Base-by-base conservation (phyloP, 306 rosid genomes). In the Vigna angularis region DNA sequence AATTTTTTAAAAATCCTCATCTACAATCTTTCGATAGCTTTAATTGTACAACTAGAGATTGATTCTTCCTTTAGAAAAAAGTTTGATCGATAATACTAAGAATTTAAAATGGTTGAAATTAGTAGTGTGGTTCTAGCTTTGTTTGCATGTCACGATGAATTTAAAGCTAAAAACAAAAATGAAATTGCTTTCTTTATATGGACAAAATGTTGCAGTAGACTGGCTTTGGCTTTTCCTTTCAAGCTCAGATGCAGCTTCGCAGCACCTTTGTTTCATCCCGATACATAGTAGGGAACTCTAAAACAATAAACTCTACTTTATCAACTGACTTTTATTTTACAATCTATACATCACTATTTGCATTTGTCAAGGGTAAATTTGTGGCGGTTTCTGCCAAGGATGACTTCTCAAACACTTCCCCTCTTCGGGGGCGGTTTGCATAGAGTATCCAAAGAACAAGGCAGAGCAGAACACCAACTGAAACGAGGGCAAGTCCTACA, bases 381-480 rank as follows among this genome's bases (percentile, higher is more conserved):
- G 85, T 47, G 63, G 58, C 58, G 50, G 36, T 18, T 67, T 79
- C 76, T 22, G 81, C 84, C 1, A 87, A 76, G 84, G 86, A 88
- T 76, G 85, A 85, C 74, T 86, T 86, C 69, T 18, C 96, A 88
- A 85, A 86, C 98, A 38, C 98, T 66, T 85, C 97, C 89, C 80
- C 92, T 90, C 89, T 86, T 87, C 36, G 84, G 90, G 91, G 91
- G 97, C 91, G 94, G 98, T 95, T 93, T 73, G 99, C 89, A 84
- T 88, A 93, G 48, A 95, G 93, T 72, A 91, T 76, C 99, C 99
- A 95, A 47, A 95, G 91, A 76, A 95, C 89, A 66, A 95, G 99
- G 64, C 98, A 93, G 63, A 95, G 91, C 81, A 95, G 74, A 48
- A 93, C 92, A 63, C 97, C 98, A 16, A 91, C 98, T 15, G 99